phyloP scores from a whole-genome alignment of 345 rosid genomes.

The Isatis tinctoria region DNA sequence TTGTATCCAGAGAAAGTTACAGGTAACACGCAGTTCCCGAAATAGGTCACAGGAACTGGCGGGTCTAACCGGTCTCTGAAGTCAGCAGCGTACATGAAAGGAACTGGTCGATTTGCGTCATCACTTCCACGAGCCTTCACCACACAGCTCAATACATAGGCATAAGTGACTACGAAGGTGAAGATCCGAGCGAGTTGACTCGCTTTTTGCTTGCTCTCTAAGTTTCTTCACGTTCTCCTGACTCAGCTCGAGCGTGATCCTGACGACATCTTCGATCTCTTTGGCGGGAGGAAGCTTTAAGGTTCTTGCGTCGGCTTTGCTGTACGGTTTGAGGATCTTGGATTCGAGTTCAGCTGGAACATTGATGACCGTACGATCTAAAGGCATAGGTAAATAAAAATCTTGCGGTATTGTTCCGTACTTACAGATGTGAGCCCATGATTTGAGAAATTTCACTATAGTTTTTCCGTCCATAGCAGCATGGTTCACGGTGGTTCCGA shows the following conservation, averaged over 20 bases:
- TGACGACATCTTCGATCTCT: not conserved
- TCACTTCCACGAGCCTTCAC: not conserved
- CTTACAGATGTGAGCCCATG: not conserved
- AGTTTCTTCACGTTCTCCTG: not conserved
- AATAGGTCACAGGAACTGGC: not conserved
- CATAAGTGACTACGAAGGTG: not conserved
- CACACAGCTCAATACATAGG: not conserved
- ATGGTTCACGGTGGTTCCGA: not conserved
- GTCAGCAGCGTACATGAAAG: not conserved
- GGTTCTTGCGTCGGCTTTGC: not conserved
- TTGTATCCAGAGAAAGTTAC: not conserved
- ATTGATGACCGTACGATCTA: not conserved
- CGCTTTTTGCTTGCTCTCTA: not conserved
- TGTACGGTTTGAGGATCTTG: not conserved
- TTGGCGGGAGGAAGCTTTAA: not conserved
- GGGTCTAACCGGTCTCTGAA: not conserved
- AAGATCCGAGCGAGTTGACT: not conserved
- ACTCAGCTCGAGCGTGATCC: too few species aligned
- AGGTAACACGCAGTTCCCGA: not conserved
- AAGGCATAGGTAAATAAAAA: not conserved
- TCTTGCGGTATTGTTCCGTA: not conserved
- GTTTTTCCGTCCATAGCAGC: not conserved
- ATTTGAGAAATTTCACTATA: not conserved
- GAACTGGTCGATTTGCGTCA: not conserved
- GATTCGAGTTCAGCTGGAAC: not conserved